These are phyloP conservation scores for Sinapis alba DNA, from an alignment of 441 rosid genomes.

Conservation along the genomic window DNA sequence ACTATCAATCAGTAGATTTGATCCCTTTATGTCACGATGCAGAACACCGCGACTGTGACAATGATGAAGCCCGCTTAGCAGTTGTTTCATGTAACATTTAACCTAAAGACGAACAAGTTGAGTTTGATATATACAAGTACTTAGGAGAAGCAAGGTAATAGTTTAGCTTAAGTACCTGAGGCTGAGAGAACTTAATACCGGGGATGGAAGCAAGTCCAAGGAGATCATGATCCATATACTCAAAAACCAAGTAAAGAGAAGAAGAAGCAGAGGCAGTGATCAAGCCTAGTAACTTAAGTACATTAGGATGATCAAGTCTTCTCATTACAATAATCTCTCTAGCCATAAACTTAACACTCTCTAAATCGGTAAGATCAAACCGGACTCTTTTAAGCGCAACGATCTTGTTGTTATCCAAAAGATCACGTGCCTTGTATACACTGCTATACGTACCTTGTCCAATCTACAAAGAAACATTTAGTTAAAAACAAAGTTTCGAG, in stretches of 20 bases:
- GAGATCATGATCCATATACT: conserved; percentile 72
- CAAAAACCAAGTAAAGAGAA: conserved; percentile 65
- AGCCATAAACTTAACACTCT: conserved; percentile 75
- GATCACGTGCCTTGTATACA: conserved; percentile 70
- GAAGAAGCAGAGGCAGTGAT: conserved; percentile 66
- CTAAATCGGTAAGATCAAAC: conserved; percentile 65
- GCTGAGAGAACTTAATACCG: conserved; percentile 52
- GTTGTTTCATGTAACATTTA: conserved; percentile 64
- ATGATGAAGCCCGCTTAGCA: conserved; percentile 65
- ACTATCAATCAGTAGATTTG: conserved; percentile 59
- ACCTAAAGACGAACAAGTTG: conserved; percentile 36
- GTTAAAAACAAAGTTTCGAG: too few relatives aligned
- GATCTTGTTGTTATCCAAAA: conserved; percentile 53
- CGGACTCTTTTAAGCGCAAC: conserved; percentile 71
- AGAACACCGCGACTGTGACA: conserved; percentile 59
- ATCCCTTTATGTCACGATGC: conserved; percentile 72
- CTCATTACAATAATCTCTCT: conserved; percentile 65
- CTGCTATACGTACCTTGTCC: conserved; percentile 76
- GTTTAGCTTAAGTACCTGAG: conserved; percentile 70
- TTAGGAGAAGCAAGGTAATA: too few relatives aligned
- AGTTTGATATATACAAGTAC: not conserved
- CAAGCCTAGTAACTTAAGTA: conserved; percentile 60
- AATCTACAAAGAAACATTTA: conserved; percentile 43
- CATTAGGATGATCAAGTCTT: conserved; percentile 68
- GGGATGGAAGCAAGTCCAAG: conserved; percentile 71